A percentile compares a stretch with the other conserved stretches of the same genome.
Conservation (phyloP, 2,329 filamentous ascomycete genomes). For the Talaromyces amestolkiae region DNA sequence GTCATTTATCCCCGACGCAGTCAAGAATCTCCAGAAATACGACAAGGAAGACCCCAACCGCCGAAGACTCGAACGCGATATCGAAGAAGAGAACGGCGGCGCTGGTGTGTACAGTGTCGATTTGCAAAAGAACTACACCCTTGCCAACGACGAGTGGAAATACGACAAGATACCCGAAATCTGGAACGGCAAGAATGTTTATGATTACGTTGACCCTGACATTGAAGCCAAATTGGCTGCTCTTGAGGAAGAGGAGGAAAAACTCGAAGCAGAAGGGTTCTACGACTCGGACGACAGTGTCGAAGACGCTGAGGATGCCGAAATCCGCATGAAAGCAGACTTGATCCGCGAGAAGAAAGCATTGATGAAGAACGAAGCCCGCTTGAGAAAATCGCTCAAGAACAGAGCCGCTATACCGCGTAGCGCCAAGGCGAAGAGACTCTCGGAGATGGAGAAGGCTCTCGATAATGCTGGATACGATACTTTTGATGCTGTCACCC, state of each 20-base stretch:
- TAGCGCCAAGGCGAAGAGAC: slow-evolving; percentile 72
- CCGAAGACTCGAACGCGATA: slow-evolving; percentile 74
- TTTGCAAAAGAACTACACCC: slow-evolving; percentile 80
- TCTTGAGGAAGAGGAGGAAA: slow-evolving; percentile 93
- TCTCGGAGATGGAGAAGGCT: slow-evolving; percentile 82
- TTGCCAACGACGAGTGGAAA: slow-evolving; percentile 90
- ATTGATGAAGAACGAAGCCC: slow-evolving; percentile 88
- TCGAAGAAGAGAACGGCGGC: slow-evolving; percentile 89
- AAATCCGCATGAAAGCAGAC: slow-evolving; percentile 86
- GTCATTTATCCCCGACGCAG: slow-evolving; percentile 82
- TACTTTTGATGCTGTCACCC: slow-evolving; percentile 63
- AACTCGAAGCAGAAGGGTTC: slow-evolving; percentile 84
- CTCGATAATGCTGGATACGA: slow-evolving; percentile 85
- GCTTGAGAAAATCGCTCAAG: slow-evolving; percentile 95
- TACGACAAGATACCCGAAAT: slow-evolving; percentile 94
- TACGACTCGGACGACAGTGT: slow-evolving; percentile 83
- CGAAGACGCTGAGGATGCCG: slow-evolving; percentile 84
- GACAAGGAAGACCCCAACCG: slow-evolving; percentile 85
- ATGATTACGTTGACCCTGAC: slow-evolving; percentile 94
- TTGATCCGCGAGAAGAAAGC: slow-evolving; percentile 92
- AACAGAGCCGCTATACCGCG: slow-evolving; percentile 93
- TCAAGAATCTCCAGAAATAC: slow-evolving; percentile 80
- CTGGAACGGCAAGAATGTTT: slow-evolving; percentile 93
- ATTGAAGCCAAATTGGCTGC: slow-evolving; percentile 90
- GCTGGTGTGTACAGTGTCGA: slow-evolving; percentile 96